Evolutionary conservation across 768 basidiomycete genomes (phyloP), one percentile per base, ranked within the genome.

Genomic region (Mycena alexandri): DNA sequence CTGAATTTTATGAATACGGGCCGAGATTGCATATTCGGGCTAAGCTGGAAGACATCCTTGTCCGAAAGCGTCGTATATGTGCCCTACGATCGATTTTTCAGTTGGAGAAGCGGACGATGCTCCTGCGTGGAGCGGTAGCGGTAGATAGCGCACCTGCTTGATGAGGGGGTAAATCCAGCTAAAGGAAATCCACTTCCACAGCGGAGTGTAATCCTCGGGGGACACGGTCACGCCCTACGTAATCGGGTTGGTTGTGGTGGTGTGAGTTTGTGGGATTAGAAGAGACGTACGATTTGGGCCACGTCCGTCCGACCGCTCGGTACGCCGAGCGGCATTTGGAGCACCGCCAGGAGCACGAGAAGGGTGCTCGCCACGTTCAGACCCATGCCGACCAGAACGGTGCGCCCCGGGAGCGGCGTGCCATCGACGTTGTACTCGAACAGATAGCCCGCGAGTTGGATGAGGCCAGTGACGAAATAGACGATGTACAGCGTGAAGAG

Each of bases 131-230:
- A n/a, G n/a, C n/a, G n/a, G n/a, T n/a, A n/a, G n/a, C n/a, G n/a
- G n/a, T n/a, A n/a, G n/a, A 25, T 14, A 54, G 74, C 80, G 25
- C 67, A 87, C 83, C 4, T 81, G 82, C 71, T 78, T 76, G 48
- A 93, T 80, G 7, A 93, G 82, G 2, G 91, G 91, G 50, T 86
- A 83, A 25, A 93, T 81, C 92, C 93, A 94, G 25, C 72, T 79
- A 72, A 93, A 93, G 17, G 53, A 46, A 10, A 63, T 43, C 51
- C 62, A 63, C 10, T 51, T 42, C 51, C 51, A 62, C 16, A 62
- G 51, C 1, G 41, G 17, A 0, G 89, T 88, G 72, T 93, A 93
- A 71, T 94, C 93, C 74, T 94, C 93, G 0, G 89, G 91, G 7
- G 87, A 85, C 22, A 89, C 77, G 11, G n/a, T 54, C 14, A 3